Evolutionary conservation across 2,329 filamentous ascomycete species (phyloP).

Genomic region (Cercospora berteroae): DNA sequence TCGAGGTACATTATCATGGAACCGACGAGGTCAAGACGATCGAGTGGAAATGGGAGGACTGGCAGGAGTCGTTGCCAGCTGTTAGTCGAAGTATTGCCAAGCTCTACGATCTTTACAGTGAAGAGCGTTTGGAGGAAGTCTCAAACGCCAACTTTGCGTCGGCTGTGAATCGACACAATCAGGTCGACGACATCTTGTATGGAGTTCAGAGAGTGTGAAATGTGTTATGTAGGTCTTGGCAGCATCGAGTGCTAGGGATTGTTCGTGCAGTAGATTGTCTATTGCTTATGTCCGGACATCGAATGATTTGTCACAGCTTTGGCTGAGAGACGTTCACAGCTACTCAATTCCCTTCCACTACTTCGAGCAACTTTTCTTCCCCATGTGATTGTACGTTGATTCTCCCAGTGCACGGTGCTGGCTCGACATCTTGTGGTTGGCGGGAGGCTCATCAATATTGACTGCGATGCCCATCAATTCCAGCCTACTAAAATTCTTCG

Average conservation of each 20-base stretch:
- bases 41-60: constrained; percentile 45
- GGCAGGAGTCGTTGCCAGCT: constrained; percentile 34
- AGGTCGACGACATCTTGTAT: constrained; percentile 41
- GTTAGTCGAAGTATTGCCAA: constrained; percentile 29
- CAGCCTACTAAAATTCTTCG: neutral
- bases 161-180: constrained; percentile 49
- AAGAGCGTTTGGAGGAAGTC: constrained; percentile 27
- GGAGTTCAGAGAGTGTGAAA: neutral
- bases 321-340: neutral
- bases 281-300: neutral
- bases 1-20: constrained; percentile 32
- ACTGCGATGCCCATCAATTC: neutral
- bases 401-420: neutral
- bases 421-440: neutral
- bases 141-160: constrained; percentile 42
- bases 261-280: neutral
- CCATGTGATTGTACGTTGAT: neutral
- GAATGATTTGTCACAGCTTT: neutral
- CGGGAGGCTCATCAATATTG: neutral
- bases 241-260: too few relatives aligned
- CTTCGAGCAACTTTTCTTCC: neutral
- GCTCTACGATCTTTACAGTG: constrained; percentile 36
- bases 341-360: neutral
- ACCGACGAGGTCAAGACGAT: constrained; percentile 34
- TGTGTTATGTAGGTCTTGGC: neutral